Conservation (phyloP, 2,329 filamentous ascomycete genomes). For the Cladophialophora carrionii region DNA sequence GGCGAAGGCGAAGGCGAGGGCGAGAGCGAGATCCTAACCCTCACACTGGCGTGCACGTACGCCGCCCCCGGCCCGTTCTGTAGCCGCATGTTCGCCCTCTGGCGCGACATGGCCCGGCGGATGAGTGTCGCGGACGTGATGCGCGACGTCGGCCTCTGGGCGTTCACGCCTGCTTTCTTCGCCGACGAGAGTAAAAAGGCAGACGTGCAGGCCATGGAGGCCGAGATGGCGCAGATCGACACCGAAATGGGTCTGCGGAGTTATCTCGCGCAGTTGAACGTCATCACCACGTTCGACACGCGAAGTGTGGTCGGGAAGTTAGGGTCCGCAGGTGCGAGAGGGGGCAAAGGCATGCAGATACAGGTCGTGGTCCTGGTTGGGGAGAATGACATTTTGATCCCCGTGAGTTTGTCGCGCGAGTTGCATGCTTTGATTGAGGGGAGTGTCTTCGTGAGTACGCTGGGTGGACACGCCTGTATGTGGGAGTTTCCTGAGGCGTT, state of each 20-base stretch:
- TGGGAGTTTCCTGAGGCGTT: conserved; percentile 27
- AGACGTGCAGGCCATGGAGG: conserved; percentile 12
- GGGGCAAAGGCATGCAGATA: neutral
- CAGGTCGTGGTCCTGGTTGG: conserved; percentile 22
- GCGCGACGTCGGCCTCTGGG: conserved; percentile 26
- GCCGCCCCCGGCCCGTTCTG: conserved; percentile 26
- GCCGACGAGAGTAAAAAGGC: neutral
- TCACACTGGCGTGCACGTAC: conserved; percentile 28
- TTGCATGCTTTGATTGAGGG: conserved; percentile 19
- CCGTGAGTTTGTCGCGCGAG: conserved; percentile 21
- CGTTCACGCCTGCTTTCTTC: conserved; percentile 25
- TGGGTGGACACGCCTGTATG: conserved; percentile 25
- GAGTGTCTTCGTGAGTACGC: conserved; percentile 9
- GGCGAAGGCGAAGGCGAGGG: neutral
- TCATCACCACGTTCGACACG: conserved; percentile 25
- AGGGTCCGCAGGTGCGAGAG: neutral
- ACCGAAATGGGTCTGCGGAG: conserved; percentile 18
- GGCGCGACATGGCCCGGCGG: conserved; percentile 22
- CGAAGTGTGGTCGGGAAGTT: conserved; percentile 7
- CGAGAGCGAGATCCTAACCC: conserved; percentile 14
- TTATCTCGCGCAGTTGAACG: conserved; percentile 30
- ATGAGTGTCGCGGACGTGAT: conserved; percentile 24
- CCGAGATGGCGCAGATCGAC: conserved; percentile 15
- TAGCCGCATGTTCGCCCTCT: conserved; percentile 25
- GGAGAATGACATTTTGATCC: conserved; percentile 26